These are phyloP conservation scores for Stevia rebaudiana DNA, from an alignment of 140 eudicot species.

Conservation along the genomic window DNA sequence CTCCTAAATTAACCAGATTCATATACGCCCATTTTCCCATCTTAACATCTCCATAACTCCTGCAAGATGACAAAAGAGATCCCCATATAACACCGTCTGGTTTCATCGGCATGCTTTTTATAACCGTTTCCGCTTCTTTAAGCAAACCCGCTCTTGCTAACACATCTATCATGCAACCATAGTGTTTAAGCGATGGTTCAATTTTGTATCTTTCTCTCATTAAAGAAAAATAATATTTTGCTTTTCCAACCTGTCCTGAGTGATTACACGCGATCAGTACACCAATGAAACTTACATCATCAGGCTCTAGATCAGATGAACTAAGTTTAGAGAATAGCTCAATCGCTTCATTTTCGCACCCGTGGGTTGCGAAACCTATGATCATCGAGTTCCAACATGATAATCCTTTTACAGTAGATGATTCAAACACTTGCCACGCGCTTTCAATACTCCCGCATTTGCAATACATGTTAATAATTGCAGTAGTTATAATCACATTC, in stretches of 20 bases:
- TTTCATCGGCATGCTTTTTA: constrained; percentile 49
- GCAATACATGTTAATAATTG: constrained; percentile 63
- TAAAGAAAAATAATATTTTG: constrained; percentile 40
- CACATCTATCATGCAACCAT: constrained; percentile 67
- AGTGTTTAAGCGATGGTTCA: constrained; percentile 66
- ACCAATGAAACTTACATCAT: constrained; percentile 54
- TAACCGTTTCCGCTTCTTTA: constrained; percentile 46
- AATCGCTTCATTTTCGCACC: constrained; percentile 45
- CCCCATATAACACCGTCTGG: constrained; percentile 70
- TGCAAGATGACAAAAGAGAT: constrained; percentile 48
- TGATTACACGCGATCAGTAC: constrained; percentile 62
- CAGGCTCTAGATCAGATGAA: constrained; percentile 34
- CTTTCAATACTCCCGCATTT: constrained; percentile 61
- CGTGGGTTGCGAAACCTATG: constrained; percentile 59
- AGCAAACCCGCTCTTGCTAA: constrained; percentile 47
- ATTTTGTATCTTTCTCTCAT: constrained; percentile 45
- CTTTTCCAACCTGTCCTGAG: constrained; percentile 42
- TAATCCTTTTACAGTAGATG: constrained; percentile 33
- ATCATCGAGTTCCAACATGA: constrained; percentile 76
- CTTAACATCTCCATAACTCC: constrained; percentile 37
- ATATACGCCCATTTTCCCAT: constrained; percentile 48
- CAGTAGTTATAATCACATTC: constrained; percentile 47
- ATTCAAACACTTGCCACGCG: constrained; percentile 42
- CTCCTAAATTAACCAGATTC: constrained; percentile 38
- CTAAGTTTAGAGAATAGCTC: constrained; percentile 44